Conservation (phyloP, 805 yeast genomes). For the Kodamaea lidongshanica region DNA sequence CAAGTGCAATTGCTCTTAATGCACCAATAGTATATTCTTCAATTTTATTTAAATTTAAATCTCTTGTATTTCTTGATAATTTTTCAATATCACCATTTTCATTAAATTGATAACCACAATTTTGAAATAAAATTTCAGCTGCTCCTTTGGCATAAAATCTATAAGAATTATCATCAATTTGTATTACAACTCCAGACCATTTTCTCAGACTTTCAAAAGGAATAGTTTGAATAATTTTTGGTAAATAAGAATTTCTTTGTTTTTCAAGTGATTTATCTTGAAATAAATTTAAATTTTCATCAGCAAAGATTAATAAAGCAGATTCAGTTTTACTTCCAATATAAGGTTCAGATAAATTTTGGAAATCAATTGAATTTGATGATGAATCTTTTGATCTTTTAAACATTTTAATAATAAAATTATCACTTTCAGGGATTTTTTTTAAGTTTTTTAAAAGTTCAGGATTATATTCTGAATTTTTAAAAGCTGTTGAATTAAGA, state of each 20-base stretch:
- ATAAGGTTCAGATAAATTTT: slow-evolving; percentile 47
- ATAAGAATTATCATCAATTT: slow-evolving; percentile 36
- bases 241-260: slow-evolving; percentile 18
- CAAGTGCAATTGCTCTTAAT: slow-evolving; percentile 82
- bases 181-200: slow-evolving; percentile 81
- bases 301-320: slow-evolving; percentile 70
- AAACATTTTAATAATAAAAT: slow-evolving; percentile 24
- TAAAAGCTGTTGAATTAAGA: slow-evolving; percentile 88
- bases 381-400: slow-evolving; percentile 7
- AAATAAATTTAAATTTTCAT: slow-evolving; percentile 45
- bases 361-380: slow-evolving; percentile 10
- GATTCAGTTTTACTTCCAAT: slow-evolving; percentile 94
- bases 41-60: slow-evolving; percentile 26
- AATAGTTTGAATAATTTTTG: slow-evolving; percentile 55
- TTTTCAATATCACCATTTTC: slow-evolving; percentile 23
- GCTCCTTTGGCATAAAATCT: slow-evolving; percentile 86
- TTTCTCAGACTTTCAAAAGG: slow-evolving; percentile 92
- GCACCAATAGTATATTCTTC: slow-evolving; percentile 69
- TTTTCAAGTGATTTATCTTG: slow-evolving; percentile 40
- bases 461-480: slow-evolving; percentile 45
- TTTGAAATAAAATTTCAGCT: slow-evolving; percentile 72
- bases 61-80: slow-evolving; percentile 26
- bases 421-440: slow-evolving; percentile 24
- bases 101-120: slow-evolving; percentile 42
- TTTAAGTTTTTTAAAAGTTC: slow-evolving; percentile 20